Evolutionary conservation across 106 monocot genomes (phyloP).

Genomic region (Dendrobium nobile): DNA sequence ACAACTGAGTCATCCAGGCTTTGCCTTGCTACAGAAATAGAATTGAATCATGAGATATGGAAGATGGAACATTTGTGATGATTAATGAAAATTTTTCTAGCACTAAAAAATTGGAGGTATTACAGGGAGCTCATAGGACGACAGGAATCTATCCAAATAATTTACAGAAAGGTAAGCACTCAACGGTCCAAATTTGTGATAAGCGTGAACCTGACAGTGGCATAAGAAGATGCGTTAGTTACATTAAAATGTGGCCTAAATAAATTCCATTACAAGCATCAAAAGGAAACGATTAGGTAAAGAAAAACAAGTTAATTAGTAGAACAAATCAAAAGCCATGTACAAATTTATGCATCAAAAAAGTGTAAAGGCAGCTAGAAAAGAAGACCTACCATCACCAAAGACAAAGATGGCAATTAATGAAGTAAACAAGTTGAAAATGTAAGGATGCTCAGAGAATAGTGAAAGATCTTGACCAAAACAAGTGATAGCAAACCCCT

Average conservation of each 20-base stretch:
- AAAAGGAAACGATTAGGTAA: background rate
- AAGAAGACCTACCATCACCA: background rate
- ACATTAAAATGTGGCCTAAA: background rate
- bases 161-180: conserved; percentile 67
- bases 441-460: background rate
- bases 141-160: conserved; percentile 83
- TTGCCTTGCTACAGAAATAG: conserved; percentile 44
- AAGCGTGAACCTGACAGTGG: conserved; percentile 51
- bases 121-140: conserved; percentile 76
- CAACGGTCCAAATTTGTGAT: conserved; percentile 64
- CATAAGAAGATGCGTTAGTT: background rate
- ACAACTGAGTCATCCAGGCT: conserved; percentile 73
- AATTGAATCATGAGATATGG: background rate
- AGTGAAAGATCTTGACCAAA: background rate
- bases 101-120: conserved; percentile 5
- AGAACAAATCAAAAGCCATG: background rate
- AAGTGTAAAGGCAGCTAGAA: no score
- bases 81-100: background rate
- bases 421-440: background rate
- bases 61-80: background rate
- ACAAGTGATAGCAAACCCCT: background rate
- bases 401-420: background rate
- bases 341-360: background rate
- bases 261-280: background rate
- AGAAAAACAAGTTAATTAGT: background rate